Evolutionary conservation across 2,329 filamentous ascomycete species (phyloP), one percentile per base, ranked within the genome.

Genomic region (Botrytis squamosa): DNA sequence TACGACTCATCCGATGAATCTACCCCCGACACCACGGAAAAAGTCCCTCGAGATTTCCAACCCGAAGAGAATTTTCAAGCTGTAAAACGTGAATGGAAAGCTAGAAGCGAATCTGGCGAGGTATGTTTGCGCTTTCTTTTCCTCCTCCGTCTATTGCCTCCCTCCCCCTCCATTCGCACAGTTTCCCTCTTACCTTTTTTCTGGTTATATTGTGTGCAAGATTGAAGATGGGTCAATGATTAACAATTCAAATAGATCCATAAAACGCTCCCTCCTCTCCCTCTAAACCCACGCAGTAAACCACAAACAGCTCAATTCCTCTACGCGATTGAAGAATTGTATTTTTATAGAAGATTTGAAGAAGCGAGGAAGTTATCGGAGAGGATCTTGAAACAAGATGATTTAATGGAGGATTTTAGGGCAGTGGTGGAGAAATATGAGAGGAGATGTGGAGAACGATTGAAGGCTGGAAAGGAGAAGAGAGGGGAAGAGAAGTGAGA

Each of bases 1-100:
- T 79, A 86, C 72, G 83, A 82, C 55, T 83, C 84, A 67, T 83
- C 81, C 16, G 82, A 84, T 8, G 79, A 80, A 71, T 73, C 75
- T 9, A 52, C 29, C 8, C 36, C 36, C 7, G 42, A 74, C 10
- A 36, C 73, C 14, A 59, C 46, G 1, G 38, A 49, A 55, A 74
- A 80, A 73, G 68, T 80, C 29, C 80, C 80, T 36, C 77, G 80
- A 59, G 80, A 82, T 73, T 79, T 77, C 66, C 80, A 81, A 68
- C 79, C 79, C 1, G 78, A 81, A 60, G 77, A 75, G 38, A 76
- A 78, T 66, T 82, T 81, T n/a, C 76, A 78, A 44, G 57, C 36
- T 8, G 67, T 76, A 60, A 78, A 74, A 70, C 74, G 62, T 25
- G 71, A 75, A 36, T 82, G 78, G 77, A 78, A 66, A 42, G 76